phyloP scores from a whole-genome alignment of 495 filamentous ascomycete genomes.

The Talaromyces adpressus region DNA sequence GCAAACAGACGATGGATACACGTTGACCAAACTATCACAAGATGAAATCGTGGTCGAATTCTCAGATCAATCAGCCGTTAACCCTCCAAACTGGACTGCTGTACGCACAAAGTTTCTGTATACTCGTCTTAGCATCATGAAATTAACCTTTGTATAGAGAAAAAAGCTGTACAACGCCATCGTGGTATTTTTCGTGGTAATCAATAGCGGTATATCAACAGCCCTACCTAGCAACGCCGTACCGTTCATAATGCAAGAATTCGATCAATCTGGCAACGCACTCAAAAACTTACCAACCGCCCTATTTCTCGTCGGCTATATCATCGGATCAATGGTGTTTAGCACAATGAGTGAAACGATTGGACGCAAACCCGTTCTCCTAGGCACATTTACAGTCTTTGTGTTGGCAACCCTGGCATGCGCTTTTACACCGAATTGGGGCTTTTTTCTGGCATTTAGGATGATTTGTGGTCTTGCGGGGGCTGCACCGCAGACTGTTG shows the following conservation, averaged over 20 bases:
- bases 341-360: slow-evolving; percentile 66
- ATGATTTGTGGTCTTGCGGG: slow-evolving; percentile 58
- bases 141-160: slow-evolving; percentile 15
- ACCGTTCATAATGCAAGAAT: slow-evolving; percentile 40
- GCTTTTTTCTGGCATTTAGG: slow-evolving; percentile 60
- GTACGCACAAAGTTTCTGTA: slow-evolving; percentile 15
- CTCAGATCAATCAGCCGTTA: slow-evolving; percentile 16
- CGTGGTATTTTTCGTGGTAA: slow-evolving; percentile 50
- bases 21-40: slow-evolving; percentile 16
- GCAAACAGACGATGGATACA: slow-evolving; percentile 13
- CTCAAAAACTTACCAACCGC: slow-evolving; percentile 65
- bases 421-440: slow-evolving; percentile 62
- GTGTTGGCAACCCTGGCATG: slow-evolving; percentile 62
- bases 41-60: slow-evolving; percentile 27
- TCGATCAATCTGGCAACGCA: slow-evolving; percentile 24
- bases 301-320: slow-evolving; percentile 66
- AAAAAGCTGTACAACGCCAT: slow-evolving; percentile 55
- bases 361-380: slow-evolving; percentile 57
- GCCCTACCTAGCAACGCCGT: slow-evolving; percentile 61
- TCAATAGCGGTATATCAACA: slow-evolving; percentile 68
- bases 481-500: slow-evolving; percentile 60
- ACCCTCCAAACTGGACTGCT: slow-evolving; percentile 27
- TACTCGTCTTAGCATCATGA: neutral
- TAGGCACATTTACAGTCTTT: slow-evolving; percentile 55
- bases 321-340: slow-evolving; percentile 58